These are phyloP conservation scores for Brettanomyces bruxellensis DNA, from an alignment of 805 yeast species.

Conservation along the genomic window DNA sequence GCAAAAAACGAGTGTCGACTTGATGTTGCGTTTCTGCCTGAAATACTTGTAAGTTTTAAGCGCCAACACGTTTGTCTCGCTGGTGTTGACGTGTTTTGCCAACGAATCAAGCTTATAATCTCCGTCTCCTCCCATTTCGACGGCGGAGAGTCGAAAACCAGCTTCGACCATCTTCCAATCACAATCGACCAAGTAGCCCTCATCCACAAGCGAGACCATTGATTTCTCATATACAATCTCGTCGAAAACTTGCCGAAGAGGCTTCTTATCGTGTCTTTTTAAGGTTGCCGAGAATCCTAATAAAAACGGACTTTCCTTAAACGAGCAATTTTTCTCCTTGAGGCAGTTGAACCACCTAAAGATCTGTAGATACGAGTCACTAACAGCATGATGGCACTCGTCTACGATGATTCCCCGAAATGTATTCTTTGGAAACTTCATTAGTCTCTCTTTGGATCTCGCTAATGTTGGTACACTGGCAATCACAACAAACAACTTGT, in stretches of 20 bases:
- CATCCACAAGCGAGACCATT: constrained; percentile 55
- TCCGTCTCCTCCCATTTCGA: constrained; percentile 19
- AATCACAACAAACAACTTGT: constrained; percentile 38
- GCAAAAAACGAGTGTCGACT: constrained; percentile 69
- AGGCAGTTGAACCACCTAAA: constrained; percentile 50
- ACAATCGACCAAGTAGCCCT: constrained; percentile 63
- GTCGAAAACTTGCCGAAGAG: constrained; percentile 55
- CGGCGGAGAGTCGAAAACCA: constrained; percentile 21
- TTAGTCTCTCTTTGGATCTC: constrained; percentile 32
- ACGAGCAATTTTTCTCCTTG: constrained; percentile 28
- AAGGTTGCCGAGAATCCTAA: constrained; percentile 88
- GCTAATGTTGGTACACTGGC: constrained; percentile 71
- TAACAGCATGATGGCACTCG: constrained; percentile 90
- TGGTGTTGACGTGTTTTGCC: constrained; percentile 46
- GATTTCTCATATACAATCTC: constrained; percentile 64
- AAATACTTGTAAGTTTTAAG: constrained; percentile 43
- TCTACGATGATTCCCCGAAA: constrained; percentile 73
- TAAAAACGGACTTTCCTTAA: constrained; percentile 39
- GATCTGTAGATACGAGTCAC: constrained; percentile 52
- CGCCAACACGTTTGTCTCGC: constrained; percentile 46
- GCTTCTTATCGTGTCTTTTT: constrained; percentile 61
- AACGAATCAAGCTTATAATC: constrained; percentile 50
- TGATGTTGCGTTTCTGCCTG: constrained; percentile 30
- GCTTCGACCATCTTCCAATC: constrained; percentile 50
- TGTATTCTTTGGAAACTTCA: constrained; percentile 44